phyloP scores from a whole-genome alignment of 371 early-diverging fungal genomes.

The Nosema muscidifuracis region DNA sequence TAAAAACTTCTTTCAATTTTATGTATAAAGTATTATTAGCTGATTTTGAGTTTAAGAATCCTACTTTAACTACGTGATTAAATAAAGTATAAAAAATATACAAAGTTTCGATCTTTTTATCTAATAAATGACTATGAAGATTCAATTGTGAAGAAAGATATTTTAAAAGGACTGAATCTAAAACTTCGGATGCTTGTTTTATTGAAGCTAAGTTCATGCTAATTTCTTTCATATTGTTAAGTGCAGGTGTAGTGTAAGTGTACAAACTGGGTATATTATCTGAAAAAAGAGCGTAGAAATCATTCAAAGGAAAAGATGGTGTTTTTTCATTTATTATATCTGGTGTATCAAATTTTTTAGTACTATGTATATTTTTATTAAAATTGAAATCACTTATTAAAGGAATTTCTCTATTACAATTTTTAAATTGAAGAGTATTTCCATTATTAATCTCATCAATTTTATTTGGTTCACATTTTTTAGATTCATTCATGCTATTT shows the following conservation, averaged over 20 bases:
- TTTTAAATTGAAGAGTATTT: neutral
- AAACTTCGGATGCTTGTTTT: neutral
- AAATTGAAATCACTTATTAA: neutral
- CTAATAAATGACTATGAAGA: slow-evolving; percentile 4
- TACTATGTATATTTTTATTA: neutral
- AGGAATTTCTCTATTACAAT: neutral
- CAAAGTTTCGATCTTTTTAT: slow-evolving; percentile 24
- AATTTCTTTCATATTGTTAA: slow-evolving; percentile 1
- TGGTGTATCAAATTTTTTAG: neutral
- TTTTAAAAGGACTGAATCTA: slow-evolving; percentile 14
- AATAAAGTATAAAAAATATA: slow-evolving; percentile 29
- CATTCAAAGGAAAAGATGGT: neutral
- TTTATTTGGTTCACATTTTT: neutral
- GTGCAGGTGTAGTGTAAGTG: neutral
- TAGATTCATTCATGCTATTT: neutral
- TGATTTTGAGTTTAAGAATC: slow-evolving; percentile 2
- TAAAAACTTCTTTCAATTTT: slow-evolving; percentile 8
- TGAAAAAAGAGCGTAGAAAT: slow-evolving; percentile 4
- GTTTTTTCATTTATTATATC: neutral
- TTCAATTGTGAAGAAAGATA: slow-evolving; percentile 10
- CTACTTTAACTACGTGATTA: slow-evolving; percentile 33
- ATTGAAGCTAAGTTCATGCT: slow-evolving; percentile 5
- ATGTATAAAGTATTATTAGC: neutral
- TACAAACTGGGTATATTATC: neutral
- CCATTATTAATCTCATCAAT: neutral